Conservation (phyloP, 495 filamentous ascomycete species). For the Trichocladium uniseriatum region DNA sequence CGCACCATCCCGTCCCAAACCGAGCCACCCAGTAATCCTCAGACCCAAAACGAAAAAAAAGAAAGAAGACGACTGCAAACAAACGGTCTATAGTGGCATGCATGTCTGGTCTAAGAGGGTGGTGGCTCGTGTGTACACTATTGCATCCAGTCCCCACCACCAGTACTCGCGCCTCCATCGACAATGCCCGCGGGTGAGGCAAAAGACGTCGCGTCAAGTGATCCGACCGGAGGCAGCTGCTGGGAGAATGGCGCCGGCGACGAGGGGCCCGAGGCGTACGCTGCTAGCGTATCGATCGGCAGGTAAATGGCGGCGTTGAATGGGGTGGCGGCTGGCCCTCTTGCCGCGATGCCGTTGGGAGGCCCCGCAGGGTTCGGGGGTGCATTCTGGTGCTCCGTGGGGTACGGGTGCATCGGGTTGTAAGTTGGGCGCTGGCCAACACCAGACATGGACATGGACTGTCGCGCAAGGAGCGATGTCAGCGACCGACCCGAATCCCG, state of each 20-base stretch:
- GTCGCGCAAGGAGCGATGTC: constrained; percentile 13
- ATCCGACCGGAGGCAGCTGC: constrained; percentile 8
- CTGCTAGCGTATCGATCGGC: too few relatives aligned
- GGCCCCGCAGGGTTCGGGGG: background rate
- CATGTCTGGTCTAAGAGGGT: background rate
- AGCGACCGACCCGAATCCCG: constrained; percentile 10
- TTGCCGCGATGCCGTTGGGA: background rate
- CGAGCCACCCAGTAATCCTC: background rate
- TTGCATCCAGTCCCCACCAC: constrained; percentile 5
- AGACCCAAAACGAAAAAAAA: background rate
- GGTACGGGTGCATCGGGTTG: background rate
- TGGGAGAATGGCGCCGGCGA: constrained; percentile 5
- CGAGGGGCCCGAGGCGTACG: too few relatives aligned
- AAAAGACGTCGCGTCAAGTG: background rate
- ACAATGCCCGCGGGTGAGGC: background rate
- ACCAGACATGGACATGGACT: constrained; percentile 7
- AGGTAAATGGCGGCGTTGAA: too few relatives aligned
- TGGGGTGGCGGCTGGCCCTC: too few relatives aligned
- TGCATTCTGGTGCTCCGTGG: background rate
- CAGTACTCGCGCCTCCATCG: background rate
- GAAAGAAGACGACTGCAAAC: background rate
- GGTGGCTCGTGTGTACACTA: background rate
- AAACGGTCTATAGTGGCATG: background rate
- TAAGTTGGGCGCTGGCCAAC: background rate
- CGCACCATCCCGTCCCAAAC: too few relatives aligned